Evolutionary conservation across 371 early-diverging fungal species (phyloP).

Genomic region (Mortierella sp.): DNA sequence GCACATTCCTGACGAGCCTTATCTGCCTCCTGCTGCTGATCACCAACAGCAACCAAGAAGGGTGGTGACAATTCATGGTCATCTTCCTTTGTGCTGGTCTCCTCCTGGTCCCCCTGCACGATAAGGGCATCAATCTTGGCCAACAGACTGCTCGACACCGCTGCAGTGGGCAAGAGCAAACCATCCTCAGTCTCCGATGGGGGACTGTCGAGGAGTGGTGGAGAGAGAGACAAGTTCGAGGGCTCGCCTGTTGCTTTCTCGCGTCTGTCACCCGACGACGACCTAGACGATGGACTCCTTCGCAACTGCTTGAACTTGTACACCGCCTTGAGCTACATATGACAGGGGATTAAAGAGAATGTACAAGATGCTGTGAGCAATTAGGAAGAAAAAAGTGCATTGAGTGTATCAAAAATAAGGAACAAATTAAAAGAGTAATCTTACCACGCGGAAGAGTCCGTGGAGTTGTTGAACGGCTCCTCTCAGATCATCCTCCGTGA

Average conservation of each 20-base stretch:
- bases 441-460: constrained; percentile 53
- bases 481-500: constrained; percentile 89
- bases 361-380: neutral
- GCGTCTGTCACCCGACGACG: constrained; percentile 14
- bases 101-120: neutral
- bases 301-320: constrained; percentile 30
- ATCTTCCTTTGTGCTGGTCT: neutral
- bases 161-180: neutral
- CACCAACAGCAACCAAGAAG: neutral
- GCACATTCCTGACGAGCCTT: neutral
- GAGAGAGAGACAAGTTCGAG: neutral
- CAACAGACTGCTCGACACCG: neutral
- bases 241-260: constrained; percentile 2
- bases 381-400: neutral
- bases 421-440: neutral
- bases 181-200: neutral
- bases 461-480: constrained; percentile 81
- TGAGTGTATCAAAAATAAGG: neutral
- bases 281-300: constrained; percentile 18
- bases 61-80: neutral
- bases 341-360: neutral
- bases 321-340: constrained; percentile 29
- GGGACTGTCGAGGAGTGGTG: neutral
- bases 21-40: neutral
- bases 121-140: neutral